Percentiles rank a stretch among this genome's conserved stretches.
phyloP scores from a whole-genome alignment of 169 alveolate genomes.

The Plasmodium coatneyi region DNA sequence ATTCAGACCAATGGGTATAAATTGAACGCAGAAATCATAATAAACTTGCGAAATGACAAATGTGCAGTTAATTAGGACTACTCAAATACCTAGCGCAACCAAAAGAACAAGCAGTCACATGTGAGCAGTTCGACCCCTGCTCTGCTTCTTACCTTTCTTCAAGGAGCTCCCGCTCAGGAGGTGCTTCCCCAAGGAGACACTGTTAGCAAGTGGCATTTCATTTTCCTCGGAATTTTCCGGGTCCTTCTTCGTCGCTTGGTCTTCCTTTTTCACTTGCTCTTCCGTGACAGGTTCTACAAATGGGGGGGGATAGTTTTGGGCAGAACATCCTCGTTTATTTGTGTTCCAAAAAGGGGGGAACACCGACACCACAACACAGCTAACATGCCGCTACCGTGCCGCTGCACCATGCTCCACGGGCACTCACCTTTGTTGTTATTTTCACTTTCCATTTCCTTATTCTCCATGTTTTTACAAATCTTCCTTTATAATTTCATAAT shows the following conservation, averaged over 20 bases:
- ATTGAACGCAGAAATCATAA: neutral
- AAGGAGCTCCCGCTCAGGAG: conserved; percentile 42
- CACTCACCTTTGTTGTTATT: conserved; percentile 41
- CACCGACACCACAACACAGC: too few species aligned
- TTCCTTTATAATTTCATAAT: conserved; percentile 55
- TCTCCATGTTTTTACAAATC: conserved; percentile 58
- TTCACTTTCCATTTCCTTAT: conserved; percentile 55
- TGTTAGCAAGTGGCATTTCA: conserved; percentile 27
- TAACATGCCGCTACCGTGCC: neutral
- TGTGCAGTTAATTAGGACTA: neutral
- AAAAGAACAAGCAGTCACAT: neutral
- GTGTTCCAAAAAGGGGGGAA: neutral
- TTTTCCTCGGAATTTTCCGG: conserved; percentile 45
- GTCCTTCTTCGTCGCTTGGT: conserved; percentile 20
- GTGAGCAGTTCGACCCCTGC: neutral
- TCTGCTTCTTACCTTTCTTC: conserved; percentile 36
- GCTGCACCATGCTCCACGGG: neutral
- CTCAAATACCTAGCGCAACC: neutral
- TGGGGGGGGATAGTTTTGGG: neutral
- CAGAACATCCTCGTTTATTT: neutral
- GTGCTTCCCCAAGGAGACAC: conserved; percentile 68
- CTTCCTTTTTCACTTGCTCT: conserved; percentile 39
- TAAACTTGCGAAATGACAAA: neutral
- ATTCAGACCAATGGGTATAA: neutral
- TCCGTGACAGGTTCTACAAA: conserved; percentile 18